Evolutionary conservation across 306 rosid genomes (phyloP).

Genomic region (Corylus heterophylla): DNA sequence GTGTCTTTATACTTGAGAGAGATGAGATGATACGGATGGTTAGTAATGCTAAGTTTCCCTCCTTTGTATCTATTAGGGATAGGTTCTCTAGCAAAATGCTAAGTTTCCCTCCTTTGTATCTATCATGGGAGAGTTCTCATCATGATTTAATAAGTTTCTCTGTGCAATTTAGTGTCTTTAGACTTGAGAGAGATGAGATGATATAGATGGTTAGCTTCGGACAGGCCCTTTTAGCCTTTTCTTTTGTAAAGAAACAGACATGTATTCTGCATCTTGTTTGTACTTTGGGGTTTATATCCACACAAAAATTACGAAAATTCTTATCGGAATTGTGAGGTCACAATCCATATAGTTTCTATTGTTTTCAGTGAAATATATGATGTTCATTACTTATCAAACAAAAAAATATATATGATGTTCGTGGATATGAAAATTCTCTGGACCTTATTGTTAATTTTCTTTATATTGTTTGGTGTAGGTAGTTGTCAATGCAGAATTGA

Average conservation of each 20-base stretch:
- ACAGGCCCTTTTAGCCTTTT: background rate
- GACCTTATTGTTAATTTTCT: background rate
- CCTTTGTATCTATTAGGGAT: background rate
- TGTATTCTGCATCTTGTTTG: background rate
- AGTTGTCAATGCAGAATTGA: constrained; percentile 90
- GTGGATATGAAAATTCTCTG: background rate
- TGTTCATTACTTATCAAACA: background rate
- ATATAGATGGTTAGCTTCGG: no score
- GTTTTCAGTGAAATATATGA: constrained; percentile 20
- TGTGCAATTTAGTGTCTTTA: background rate
- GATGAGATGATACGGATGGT: background rate
- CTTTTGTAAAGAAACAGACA: background rate
- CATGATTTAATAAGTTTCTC: background rate
- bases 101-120: constrained; percentile 35
- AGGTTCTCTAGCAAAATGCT: background rate
- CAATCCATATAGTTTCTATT: background rate
- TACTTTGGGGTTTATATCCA: background rate
- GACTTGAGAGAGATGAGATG: background rate
- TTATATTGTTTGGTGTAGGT: constrained; percentile 48
- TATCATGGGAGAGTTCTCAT: background rate
- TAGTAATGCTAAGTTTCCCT: background rate
- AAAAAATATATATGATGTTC: constrained; percentile 4
- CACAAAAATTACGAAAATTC: background rate
- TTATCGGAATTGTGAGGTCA: background rate
- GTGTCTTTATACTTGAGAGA: background rate